Evolutionary conservation across 2,329 filamentous ascomycete species (phyloP), one percentile per base, ranked within the genome.

Genomic region (Aspergillus pseudoterreus): DNA sequence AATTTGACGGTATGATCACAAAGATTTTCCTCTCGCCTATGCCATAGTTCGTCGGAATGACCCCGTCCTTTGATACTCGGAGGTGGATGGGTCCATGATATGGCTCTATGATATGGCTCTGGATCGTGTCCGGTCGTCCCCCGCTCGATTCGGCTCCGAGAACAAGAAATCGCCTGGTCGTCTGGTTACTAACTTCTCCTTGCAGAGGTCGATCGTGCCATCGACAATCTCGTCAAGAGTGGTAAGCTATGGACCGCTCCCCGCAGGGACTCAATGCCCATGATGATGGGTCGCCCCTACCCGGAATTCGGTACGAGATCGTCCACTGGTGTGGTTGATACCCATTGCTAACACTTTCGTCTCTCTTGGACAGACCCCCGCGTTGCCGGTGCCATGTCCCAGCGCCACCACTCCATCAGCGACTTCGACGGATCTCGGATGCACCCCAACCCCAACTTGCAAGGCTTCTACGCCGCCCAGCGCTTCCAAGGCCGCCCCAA

Each of bases 141-240:
- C 12, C 39, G 8, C 2, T 42, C 39, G 14, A 30, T 30, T 30
- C 10, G 27, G 27, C 8, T 10, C 9, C 27, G 27, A 10, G 27
- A 30, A 11, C 27, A 30, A 30, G 27, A 30, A 30, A 30, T 30
- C 8, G 27, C 27, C 10, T 30, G 27, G 27, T 30, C 27, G 27
- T 30, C 27, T 30, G 41, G 43, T 49, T 57, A 58, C 63, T 73
- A 55, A 71, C 60, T 39, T 50, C 43, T 51, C 46, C 58, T 36
- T 60, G 46, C 67, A 96, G 94, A 99, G 83, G 91, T 99, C 64
- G 94, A 97, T 61, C 87, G 92, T 70, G 92, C 92, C 62, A 85
- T 92, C 66, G 94, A 97, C 68, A 97, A 97, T 73, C 82, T 99
- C 55, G 82, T 92, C 67, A 97, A 97, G 82, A 96, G 92, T 71